A percentile compares a stretch with the other conserved stretches of the same genome.
phyloP scores from a whole-genome alignment of 2,329 filamentous ascomycete species.

The Penicillium sp. region DNA sequence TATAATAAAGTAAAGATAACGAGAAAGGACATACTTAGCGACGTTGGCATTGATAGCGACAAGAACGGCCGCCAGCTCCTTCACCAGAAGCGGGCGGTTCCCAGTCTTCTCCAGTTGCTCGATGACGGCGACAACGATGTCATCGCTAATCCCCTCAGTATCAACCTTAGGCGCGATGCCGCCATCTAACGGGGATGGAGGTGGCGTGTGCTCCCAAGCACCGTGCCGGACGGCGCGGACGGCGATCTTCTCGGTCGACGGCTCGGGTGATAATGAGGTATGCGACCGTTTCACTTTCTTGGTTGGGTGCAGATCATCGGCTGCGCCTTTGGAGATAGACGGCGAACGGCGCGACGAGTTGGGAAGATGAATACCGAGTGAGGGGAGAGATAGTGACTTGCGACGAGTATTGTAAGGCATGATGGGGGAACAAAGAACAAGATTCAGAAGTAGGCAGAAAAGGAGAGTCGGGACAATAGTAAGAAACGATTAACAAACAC shows the following conservation, averaged over 20 bases:
- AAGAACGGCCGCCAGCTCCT: slow-evolving; percentile 79
- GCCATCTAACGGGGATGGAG: slow-evolving; percentile 61
- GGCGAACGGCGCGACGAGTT: slow-evolving; percentile 55
- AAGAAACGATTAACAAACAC: slow-evolving; percentile 1
- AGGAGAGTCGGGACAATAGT: not conserved
- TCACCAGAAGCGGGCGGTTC: slow-evolving; percentile 89
- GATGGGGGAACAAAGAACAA: slow-evolving; percentile 24
- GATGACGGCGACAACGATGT: slow-evolving; percentile 88
- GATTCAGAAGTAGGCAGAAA: slow-evolving; percentile 6
- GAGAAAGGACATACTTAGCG: slow-evolving; percentile 66
- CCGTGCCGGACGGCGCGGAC: slow-evolving; percentile 39
- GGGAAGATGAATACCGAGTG: slow-evolving; percentile 81
- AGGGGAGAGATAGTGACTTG: slow-evolving; percentile 89
- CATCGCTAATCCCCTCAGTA: slow-evolving; percentile 80
- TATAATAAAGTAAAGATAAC: slow-evolving; percentile 1
- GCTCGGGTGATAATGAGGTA: slow-evolving; percentile 42
- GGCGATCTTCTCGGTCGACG: slow-evolving; percentile 25
- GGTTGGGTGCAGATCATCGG: slow-evolving; percentile 48
- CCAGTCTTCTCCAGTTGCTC: slow-evolving; percentile 80
- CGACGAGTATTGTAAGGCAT: slow-evolving; percentile 97
- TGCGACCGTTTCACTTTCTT: slow-evolving; percentile 79
- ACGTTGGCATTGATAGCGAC: slow-evolving; percentile 72
- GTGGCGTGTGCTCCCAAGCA: slow-evolving; percentile 68
- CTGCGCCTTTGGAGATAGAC: slow-evolving; percentile 56
- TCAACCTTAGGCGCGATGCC: slow-evolving; percentile 57